Percentiles rank a stretch among this genome's conserved stretches.
These are phyloP conservation scores for Mikania micrantha DNA, from an alignment of 129 eudicot species.

Conservation along the genomic window DNA sequence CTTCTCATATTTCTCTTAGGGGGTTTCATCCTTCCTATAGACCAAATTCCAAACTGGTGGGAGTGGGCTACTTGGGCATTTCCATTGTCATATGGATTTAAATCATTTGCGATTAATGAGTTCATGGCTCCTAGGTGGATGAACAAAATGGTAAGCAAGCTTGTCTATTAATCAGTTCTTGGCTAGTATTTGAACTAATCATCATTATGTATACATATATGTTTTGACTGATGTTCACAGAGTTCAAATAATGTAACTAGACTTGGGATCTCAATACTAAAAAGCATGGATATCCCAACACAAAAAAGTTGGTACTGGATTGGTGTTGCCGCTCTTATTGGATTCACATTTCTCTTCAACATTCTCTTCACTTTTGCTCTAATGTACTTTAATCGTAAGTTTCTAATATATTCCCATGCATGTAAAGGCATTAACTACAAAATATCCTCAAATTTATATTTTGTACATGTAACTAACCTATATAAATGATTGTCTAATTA, in stretches of 20 bases:
- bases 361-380: constrained; percentile 38
- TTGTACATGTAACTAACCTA: background rate
- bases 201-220: too few species aligned
- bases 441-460: too few species aligned
- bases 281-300: constrained; percentile 23
- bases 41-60: constrained; percentile 37
- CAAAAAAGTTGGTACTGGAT: constrained; percentile 38
- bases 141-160: constrained; percentile 39
- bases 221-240: constrained; percentile 18
- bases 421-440: too few species aligned
- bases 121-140: constrained; percentile 47
- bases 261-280: constrained; percentile 36
- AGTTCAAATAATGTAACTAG: constrained; percentile 31
- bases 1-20: constrained; percentile 69
- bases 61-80: constrained; percentile 49
- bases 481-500: background rate
- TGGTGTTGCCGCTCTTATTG: constrained; percentile 36
- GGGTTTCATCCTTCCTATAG: constrained; percentile 69
- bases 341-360: constrained; percentile 34
- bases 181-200: background rate
- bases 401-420: too few species aligned
- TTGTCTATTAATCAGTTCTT: background rate
- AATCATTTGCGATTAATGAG: constrained; percentile 38
- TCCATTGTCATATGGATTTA: constrained; percentile 44
- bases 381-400: constrained; percentile 34